Conservation (phyloP, 352 stramenopile species). For the Pythium dissimile region DNA sequence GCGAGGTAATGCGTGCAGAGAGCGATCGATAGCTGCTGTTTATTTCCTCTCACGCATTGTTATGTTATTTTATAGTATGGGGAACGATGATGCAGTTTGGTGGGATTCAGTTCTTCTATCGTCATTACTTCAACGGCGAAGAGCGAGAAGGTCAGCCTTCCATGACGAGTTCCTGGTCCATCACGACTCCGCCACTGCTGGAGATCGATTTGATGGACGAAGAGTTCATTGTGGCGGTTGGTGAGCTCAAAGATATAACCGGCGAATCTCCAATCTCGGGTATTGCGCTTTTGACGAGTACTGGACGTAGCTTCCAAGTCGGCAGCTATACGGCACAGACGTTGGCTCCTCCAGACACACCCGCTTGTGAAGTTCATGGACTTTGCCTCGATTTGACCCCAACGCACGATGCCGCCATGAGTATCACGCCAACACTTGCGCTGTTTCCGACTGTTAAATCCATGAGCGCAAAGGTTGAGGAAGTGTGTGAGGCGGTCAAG, state of each 20-base stretch:
- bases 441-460: not conserved
- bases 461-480: not conserved
- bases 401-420: not conserved
- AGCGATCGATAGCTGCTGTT: too few species aligned
- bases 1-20: not conserved
- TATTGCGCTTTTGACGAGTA: slow-evolving; percentile 2
- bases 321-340: not conserved
- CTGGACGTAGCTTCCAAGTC: slow-evolving; percentile 1
- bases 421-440: not conserved
- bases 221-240: slow-evolving; percentile 3
- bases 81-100: not conserved
- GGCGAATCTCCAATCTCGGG: not conserved
- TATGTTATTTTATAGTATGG: slow-evolving; percentile 4
- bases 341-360: not conserved
- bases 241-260: not conserved
- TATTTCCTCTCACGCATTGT: too few species aligned
- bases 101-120: slow-evolving; percentile 12
- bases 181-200: not conserved
- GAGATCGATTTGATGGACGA: slow-evolving; percentile 4
- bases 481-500: not conserved
- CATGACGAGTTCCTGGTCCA: not conserved
- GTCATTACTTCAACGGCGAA: not conserved
- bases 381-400: not conserved
- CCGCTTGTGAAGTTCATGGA: not conserved
- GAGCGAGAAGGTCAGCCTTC: not conserved